A percentile compares a stretch with the other conserved stretches of the same genome.
phyloP scores from a whole-genome alignment of 371 early-diverging fungal genomes.

The Mucor circinelloides region DNA sequence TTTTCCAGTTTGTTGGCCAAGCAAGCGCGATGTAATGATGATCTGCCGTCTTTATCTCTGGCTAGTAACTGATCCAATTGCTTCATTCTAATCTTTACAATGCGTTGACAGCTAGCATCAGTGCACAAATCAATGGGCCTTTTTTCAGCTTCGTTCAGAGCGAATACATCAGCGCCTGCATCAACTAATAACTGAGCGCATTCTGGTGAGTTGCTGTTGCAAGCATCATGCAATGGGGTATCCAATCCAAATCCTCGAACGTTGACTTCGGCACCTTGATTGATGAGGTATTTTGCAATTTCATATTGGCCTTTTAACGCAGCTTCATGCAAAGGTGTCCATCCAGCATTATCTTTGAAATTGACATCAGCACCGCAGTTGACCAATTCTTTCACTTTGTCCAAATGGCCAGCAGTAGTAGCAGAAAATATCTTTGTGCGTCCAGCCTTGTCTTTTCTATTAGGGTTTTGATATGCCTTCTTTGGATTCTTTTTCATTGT shows the following conservation, averaged over 20 bases:
- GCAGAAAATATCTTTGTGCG: conserved; percentile 59
- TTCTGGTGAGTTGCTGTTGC: conserved; percentile 65
- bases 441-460: conserved; percentile 62
- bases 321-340: conserved; percentile 72
- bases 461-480: conserved; percentile 36
- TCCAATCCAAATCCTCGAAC: conserved; percentile 64
- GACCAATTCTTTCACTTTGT: conserved; percentile 49
- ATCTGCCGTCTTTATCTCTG: conserved; percentile 32
- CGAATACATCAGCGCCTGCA: conserved; percentile 64
- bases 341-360: conserved; percentile 65
- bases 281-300: conserved; percentile 57
- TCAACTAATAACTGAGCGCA: conserved; percentile 61
- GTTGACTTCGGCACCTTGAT: conserved; percentile 62
- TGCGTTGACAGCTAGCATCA: conserved; percentile 30
- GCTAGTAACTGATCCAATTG: conserved; percentile 37
- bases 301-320: conserved; percentile 65
- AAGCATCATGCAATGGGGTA: conserved; percentile 84
- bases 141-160: conserved; percentile 58
- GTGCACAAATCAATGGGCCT: conserved; percentile 60
- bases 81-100: conserved; percentile 33
- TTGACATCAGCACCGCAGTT: conserved; percentile 59
- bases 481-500: conserved; percentile 1
- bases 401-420: conserved; percentile 53
- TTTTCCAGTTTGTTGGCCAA: conserved; percentile 13
- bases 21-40: conserved; percentile 39